A percentile compares a stretch with the other conserved stretches of the same genome.
phyloP scores from a whole-genome alignment of 495 filamentous ascomycete genomes.

The Copromyces sp. region DNA sequence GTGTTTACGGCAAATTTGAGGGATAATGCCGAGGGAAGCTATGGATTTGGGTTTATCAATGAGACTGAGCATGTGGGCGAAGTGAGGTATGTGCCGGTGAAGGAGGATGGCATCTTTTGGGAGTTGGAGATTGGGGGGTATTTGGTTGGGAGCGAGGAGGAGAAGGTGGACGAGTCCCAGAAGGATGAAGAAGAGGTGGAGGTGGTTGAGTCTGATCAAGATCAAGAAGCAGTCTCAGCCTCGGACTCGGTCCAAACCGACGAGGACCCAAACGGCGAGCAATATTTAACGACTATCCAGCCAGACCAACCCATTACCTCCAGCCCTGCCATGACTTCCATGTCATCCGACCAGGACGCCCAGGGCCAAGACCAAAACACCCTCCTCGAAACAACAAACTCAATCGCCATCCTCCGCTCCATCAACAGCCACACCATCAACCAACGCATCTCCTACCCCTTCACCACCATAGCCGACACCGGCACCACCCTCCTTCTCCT shows the following conservation, averaged over 20 bases:
- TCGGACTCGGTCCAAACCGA: not conserved
- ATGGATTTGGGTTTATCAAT: conserved; percentile 63
- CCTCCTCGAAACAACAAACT: not conserved
- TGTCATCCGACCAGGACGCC: conserved; percentile 41
- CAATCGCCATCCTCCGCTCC: not conserved
- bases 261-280: not conserved
- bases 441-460: conserved; percentile 14
- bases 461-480: conserved; percentile 48
- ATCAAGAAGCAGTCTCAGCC: no score
- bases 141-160: not conserved
- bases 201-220: not conserved
- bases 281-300: not conserved
- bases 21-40: conserved; percentile 44
- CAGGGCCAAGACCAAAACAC: conserved; percentile 42
- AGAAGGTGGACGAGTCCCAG: not conserved
- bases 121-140: conserved; percentile 2
- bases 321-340: not conserved
- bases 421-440: not conserved
- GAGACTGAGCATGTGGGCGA: conserved; percentile 45
- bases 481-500: conserved; percentile 60
- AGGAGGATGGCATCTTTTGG: conserved; percentile 25
- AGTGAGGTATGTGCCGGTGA: conserved; percentile 19
- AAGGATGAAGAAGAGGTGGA: not conserved
- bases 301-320: not conserved
- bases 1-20: conserved; percentile 57